Conservation (phyloP, 202 grass and related monocot species). For the Brachypodium distachyon region DNA sequence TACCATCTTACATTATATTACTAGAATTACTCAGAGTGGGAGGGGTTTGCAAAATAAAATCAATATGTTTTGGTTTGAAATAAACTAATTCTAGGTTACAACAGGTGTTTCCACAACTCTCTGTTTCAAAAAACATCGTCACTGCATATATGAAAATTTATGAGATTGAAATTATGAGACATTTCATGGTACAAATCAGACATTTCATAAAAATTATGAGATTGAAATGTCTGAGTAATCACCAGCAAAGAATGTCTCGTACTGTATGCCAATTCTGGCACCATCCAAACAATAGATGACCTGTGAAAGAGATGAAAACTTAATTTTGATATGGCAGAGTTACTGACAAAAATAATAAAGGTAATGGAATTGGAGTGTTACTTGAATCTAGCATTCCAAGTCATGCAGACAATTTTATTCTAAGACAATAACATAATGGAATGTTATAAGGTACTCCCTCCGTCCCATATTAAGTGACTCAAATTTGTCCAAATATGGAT, state of each 20-base stretch:
- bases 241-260: constrained; percentile 94
- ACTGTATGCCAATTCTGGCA: constrained; percentile 89
- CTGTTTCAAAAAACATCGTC: not conserved
- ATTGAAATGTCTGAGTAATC: constrained; percentile 11
- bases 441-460: not conserved
- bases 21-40: not conserved
- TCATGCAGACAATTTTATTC: constrained; percentile 1
- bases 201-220: no score
- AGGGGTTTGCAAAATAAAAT: not conserved
- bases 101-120: not conserved
- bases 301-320: constrained; percentile 24
- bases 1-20: not conserved
- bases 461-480: no score
- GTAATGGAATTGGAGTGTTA: not conserved
- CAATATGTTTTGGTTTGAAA: not conserved
- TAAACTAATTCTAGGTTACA: not conserved
- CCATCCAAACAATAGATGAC: constrained; percentile 92
- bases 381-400: not conserved
- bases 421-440: constrained; percentile 13
- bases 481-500: no score
- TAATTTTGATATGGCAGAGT: not conserved
- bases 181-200: no score
- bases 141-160: not conserved
- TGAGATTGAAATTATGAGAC: no score
- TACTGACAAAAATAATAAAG: not conserved